Percentiles rank a stretch among this genome's conserved stretches.
Evolutionary conservation across 352 stramenopile species (phyloP).

Genomic region (Globisporangium spinosum): DNA sequence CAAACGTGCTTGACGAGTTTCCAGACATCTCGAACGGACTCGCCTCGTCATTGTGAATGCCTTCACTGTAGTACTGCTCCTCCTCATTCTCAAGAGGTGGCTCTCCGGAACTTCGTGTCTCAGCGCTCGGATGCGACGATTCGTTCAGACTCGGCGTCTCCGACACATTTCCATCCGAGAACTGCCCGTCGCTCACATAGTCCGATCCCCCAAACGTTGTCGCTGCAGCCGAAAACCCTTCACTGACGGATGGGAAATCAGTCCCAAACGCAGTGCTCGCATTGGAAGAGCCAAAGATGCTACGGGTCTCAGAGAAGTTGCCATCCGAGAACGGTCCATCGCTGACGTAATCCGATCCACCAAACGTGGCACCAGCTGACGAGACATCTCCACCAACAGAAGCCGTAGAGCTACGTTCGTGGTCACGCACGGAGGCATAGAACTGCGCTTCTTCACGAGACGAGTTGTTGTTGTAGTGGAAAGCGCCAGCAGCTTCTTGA

Average conservation of each 20-base stretch:
- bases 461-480: conserved; percentile 13
- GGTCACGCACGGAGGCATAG: conserved; percentile 16
- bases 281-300: conserved; percentile 68
- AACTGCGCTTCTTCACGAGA: conserved; percentile 20
- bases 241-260: conserved; percentile 70
- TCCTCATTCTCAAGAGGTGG: conserved; percentile 27
- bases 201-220: conserved; percentile 59
- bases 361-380: conserved; percentile 74
- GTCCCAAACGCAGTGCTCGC: conserved; percentile 73
- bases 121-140: conserved; percentile 33
- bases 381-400: conserved; percentile 60
- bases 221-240: conserved; percentile 59
- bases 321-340: conserved; percentile 65
- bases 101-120: conserved; percentile 32
- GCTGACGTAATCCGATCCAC: conserved; percentile 62
- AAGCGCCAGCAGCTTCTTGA: conserved; percentile 4
- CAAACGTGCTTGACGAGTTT: conserved; percentile 28
- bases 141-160: conserved; percentile 54
- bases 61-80: conserved; percentile 32
- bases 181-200: conserved; percentile 49
- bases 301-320: conserved; percentile 65
- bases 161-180: conserved; percentile 58
- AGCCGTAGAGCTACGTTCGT: conserved; percentile 42
- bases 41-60: conserved; percentile 16
- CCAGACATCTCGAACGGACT: conserved; percentile 27